These are phyloP conservation scores for Lavandula angustifolia DNA, from an alignment of 257 asterid genomes.

Conservation along the genomic window DNA sequence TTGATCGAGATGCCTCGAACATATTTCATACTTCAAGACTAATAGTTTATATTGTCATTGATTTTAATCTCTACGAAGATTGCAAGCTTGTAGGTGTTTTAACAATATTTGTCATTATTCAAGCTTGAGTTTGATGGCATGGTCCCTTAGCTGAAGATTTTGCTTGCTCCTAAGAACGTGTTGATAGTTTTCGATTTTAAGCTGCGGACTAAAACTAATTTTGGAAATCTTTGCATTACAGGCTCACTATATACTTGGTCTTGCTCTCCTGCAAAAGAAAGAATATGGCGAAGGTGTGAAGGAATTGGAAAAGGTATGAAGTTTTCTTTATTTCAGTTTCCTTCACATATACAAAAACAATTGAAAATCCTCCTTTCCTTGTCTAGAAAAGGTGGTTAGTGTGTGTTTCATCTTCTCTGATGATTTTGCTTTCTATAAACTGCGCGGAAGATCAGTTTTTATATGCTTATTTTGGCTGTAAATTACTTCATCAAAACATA, in stretches of 20 bases:
- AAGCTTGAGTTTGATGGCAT: not conserved
- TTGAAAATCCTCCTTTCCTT: conserved; percentile 18
- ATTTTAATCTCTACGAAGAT: too few relatives aligned
- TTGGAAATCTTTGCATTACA: conserved; percentile 32
- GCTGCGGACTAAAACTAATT: conserved; percentile 8
- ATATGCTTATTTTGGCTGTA: not conserved
- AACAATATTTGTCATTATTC: conserved; percentile 10
- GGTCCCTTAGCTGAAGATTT: conserved; percentile 10
- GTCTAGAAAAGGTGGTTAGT: not conserved
- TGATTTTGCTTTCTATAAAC: not conserved
- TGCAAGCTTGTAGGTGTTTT: conserved; percentile 2
- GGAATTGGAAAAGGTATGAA: conserved; percentile 58
- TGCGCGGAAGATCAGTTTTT: conserved; percentile 2
- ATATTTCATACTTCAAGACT: too few relatives aligned
- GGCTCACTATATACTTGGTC: conserved; percentile 77
- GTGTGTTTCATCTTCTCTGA: not conserved
- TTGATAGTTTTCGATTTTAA: not conserved
- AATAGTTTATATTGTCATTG: too few relatives aligned
- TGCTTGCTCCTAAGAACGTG: not conserved
- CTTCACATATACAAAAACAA: not conserved
- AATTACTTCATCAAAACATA: conserved; percentile 19
- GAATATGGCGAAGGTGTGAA: conserved; percentile 59
- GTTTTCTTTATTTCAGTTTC: conserved; percentile 7
- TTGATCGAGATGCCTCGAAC: too few relatives aligned
- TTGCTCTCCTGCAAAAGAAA: conserved; percentile 55